These are phyloP conservation scores for Dictyostelium citrinum DNA, from an alignment of 78 protist species.

Conservation along the genomic window DNA sequence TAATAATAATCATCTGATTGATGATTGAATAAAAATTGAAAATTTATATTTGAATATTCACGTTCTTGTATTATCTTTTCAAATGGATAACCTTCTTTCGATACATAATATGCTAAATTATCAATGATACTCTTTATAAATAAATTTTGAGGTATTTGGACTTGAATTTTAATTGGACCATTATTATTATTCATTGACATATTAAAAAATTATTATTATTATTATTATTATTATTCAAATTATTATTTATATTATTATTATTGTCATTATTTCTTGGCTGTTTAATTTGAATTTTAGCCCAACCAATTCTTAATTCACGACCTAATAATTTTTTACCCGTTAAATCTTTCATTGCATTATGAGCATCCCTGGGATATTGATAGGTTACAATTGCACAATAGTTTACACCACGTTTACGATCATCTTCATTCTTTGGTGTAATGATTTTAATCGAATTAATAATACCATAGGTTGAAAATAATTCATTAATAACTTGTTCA, in stretches of 20 bases:
- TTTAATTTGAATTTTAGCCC: constrained; percentile 42
- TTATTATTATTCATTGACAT: neutral
- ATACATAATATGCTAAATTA: constrained; percentile 19
- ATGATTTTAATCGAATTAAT: constrained; percentile 5
- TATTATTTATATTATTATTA: neutral
- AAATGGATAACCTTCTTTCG: constrained; percentile 38
- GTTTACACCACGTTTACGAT: constrained; percentile 5
- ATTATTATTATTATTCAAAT: neutral
- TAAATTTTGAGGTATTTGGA: constrained; percentile 1
- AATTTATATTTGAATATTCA: constrained; percentile 14
- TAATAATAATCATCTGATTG: constrained; percentile 25
- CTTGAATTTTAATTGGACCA: neutral
- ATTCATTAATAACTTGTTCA: neutral
- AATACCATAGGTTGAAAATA: constrained; percentile 16
- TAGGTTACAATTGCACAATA: constrained; percentile 41
- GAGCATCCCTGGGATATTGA: neutral
- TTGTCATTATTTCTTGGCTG: neutral
- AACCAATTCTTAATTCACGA: constrained; percentile 20
- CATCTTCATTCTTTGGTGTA: constrained; percentile 32
- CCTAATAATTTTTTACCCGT: constrained; percentile 13
- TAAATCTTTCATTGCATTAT: constrained; percentile 4
- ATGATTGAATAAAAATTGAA: neutral
- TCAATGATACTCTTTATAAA: constrained; percentile 7
- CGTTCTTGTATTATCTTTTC: constrained; percentile 20
- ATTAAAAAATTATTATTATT: neutral